Conservation (phyloP, 73 alveolate species). For the Effrenium voratum region DNA sequence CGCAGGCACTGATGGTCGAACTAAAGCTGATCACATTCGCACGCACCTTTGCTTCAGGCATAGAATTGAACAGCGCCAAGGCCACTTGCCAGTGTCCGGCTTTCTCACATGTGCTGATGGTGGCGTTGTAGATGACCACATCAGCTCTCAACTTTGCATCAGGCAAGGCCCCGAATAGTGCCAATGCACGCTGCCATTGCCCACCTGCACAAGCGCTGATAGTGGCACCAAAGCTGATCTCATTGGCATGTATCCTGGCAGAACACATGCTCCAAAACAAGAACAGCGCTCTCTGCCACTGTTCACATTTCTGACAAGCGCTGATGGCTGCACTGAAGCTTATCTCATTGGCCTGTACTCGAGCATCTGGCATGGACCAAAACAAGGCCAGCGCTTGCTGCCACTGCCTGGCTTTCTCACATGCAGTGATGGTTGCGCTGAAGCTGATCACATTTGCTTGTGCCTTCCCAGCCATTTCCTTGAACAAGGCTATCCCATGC, state of each 20-base stretch:
- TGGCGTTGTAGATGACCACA: slow-evolving; percentile 3
- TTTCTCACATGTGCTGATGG: slow-evolving; percentile 1
- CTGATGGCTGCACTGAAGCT: slow-evolving; percentile 26
- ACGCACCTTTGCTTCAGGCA: not conserved
- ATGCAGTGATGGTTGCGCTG: not conserved
- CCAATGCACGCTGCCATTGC: not conserved
- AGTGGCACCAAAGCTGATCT: not conserved
- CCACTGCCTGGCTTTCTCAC: not conserved
- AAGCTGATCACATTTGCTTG: not conserved
- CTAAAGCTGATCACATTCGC: not conserved
- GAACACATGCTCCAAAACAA: not conserved
- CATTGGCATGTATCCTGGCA: not conserved
- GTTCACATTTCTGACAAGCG: not conserved
- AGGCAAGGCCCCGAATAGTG: slow-evolving; percentile 1
- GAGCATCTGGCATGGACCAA: not conserved
- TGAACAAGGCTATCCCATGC: not conserved
- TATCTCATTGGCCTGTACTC: not conserved
- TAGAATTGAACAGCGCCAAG: not conserved
- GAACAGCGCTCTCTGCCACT: not conserved
- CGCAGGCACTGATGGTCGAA: too few relatives aligned
- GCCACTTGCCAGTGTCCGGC: slow-evolving; percentile 18
- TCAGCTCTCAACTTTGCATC: not conserved
- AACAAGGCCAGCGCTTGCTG: not conserved
- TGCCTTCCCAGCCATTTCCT: not conserved
- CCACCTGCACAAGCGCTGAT: not conserved